A percentile compares a stretch with the other conserved stretches of the same genome.
phyloP scores from a whole-genome alignment of 176 grass and related monocot genomes.

The Paspalum vaginatum region DNA sequence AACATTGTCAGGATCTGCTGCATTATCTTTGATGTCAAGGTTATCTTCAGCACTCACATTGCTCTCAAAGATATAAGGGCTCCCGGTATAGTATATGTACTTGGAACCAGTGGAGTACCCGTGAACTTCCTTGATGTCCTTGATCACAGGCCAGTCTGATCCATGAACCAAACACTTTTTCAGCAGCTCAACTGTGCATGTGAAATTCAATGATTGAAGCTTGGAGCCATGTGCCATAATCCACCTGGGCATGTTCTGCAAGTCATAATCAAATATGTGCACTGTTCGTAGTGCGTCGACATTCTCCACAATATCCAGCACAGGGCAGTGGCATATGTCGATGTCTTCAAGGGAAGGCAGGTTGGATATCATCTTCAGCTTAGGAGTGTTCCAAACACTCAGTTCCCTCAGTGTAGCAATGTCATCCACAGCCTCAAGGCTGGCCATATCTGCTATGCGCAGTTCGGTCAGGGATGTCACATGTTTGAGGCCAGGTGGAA shows the following conservation, averaged over 20 bases:
- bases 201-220: constrained; percentile 58
- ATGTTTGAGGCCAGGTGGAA: constrained; percentile 58
- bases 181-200: constrained; percentile 41
- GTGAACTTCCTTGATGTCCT: constrained; percentile 59
- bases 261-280: constrained; percentile 68
- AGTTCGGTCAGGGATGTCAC: constrained; percentile 50
- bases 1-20: constrained; percentile 34
- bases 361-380: constrained; percentile 58
- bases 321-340: constrained; percentile 61
- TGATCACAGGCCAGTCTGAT: constrained; percentile 55
- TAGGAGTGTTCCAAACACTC: constrained; percentile 57
- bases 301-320: constrained; percentile 48
- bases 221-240: constrained; percentile 40
- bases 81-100: constrained; percentile 67
- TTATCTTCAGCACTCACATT: constrained; percentile 37
- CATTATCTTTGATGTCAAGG: constrained; percentile 15
- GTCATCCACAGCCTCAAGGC: constrained; percentile 53
- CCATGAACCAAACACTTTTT: constrained; percentile 61
- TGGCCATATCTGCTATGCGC: constrained; percentile 60
- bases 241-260: constrained; percentile 69
- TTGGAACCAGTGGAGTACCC: constrained; percentile 51
- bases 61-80: constrained; percentile 57
- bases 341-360: constrained; percentile 68
- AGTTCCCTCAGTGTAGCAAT: constrained; percentile 58
- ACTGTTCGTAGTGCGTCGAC: constrained; percentile 42